Evolutionary conservation across 2,329 filamentous ascomycete species (phyloP).

Genomic region (Ascochyta fabae): DNA sequence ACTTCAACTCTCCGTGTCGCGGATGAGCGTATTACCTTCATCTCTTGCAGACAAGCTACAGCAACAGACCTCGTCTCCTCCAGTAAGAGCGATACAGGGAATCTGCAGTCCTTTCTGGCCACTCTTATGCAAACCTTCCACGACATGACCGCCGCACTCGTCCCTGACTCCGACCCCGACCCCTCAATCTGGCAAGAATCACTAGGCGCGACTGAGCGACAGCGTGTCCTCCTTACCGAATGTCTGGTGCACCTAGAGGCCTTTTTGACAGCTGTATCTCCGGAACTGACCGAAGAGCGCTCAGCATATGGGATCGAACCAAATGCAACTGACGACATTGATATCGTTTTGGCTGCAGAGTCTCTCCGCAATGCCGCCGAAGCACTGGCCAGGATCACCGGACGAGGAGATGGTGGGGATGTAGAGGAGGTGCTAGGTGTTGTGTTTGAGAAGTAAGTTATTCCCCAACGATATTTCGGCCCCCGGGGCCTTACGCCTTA

Average conservation of each 20-base stretch:
- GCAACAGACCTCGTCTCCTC: neutral
- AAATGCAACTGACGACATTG: constrained; percentile 53
- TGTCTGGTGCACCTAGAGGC: constrained; percentile 75
- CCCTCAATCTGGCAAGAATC: constrained; percentile 79
- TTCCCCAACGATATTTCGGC: constrained; percentile 1
- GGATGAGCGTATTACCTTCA: constrained; percentile 60
- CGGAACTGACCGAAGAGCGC: constrained; percentile 6
- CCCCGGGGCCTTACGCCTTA: constrained; percentile 1
- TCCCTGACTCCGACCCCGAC: constrained; percentile 56
- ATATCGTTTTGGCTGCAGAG: constrained; percentile 91
- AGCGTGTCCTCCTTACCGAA: constrained; percentile 77
- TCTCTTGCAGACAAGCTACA: constrained; percentile 73
- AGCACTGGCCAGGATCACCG: constrained; percentile 78
- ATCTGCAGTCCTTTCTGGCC: constrained; percentile 72
- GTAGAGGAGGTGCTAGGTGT: constrained; percentile 96
- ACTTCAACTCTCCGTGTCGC: constrained; percentile 30
- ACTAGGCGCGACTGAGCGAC: constrained; percentile 87
- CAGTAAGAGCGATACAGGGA: constrained; percentile 60
- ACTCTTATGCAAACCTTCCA: constrained; percentile 72
- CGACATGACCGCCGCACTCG: constrained; percentile 67
- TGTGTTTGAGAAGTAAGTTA: constrained; percentile 91
- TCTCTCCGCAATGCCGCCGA: constrained; percentile 67
- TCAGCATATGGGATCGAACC: constrained; percentile 8
- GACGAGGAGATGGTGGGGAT: constrained; percentile 81
- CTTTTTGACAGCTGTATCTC: constrained; percentile 68